Conservation (phyloP, 139 green algal species). For the Chlamydomonas sphaeroides region DNA sequence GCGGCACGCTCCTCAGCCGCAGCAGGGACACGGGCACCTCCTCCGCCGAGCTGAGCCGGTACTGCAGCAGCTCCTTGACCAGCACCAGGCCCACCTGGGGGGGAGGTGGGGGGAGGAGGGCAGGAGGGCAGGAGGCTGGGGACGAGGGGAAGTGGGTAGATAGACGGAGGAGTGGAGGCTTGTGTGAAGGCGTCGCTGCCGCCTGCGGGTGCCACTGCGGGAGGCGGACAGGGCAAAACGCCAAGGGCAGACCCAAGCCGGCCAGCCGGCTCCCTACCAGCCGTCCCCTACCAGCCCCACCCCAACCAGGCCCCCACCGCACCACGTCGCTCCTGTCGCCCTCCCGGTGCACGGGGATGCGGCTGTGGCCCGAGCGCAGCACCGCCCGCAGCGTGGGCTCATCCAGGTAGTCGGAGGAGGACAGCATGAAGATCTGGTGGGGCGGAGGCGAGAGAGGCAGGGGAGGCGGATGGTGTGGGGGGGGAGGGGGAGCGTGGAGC, state of each 20-base stretch:
- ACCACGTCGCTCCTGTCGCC: conserved; percentile 53
- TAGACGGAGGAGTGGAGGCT: no score
- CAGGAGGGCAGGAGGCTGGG: no score
- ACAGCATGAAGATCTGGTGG: conserved; percentile 83
- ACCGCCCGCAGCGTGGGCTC: conserved; percentile 61
- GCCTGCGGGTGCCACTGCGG: no score
- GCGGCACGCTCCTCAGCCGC: conserved; percentile 43
- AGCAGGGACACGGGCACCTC: conserved; percentile 53
- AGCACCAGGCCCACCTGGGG: conserved; percentile 78
- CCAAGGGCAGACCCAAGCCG: no score
- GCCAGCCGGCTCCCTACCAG: no score
- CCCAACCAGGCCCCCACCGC: no score
- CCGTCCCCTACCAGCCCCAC: no score
- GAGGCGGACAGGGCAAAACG: no score
- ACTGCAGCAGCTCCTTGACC: conserved; percentile 86
- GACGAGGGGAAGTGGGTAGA: no score
- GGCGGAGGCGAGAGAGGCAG: background rate
- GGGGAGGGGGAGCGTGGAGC: background rate
- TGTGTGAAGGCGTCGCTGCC: no score
- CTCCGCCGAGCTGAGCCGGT: conserved; percentile 27
- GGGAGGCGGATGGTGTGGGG: background rate
- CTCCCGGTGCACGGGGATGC: conserved; percentile 76
- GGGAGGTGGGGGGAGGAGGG: background rate
- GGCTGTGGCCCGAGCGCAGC: conserved; percentile 75
- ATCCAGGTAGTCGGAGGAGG: conserved; percentile 60